phyloP scores from a whole-genome alignment of 2,329 filamentous ascomycete species.

The Plenodomus tracheiphilus region DNA sequence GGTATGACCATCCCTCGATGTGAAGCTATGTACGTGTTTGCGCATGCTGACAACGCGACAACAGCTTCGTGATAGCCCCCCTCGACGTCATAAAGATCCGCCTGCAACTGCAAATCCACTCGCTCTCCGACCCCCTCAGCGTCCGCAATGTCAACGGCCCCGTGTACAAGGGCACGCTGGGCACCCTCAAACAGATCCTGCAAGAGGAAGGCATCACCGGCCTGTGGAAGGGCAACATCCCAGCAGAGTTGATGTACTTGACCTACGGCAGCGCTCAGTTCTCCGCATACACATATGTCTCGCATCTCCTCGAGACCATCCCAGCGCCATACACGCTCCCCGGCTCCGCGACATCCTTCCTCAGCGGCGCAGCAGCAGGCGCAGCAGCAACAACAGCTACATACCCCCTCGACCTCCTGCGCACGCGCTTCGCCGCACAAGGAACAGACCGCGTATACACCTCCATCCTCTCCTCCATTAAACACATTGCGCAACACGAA shows the following conservation, averaged over 20 bases:
- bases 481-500: constrained; percentile 74
- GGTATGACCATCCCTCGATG: constrained; percentile 56
- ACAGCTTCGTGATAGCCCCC: constrained; percentile 86
- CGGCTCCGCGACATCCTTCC: constrained; percentile 73
- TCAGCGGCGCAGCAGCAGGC: constrained; percentile 81
- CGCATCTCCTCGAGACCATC: constrained; percentile 64
- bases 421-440: constrained; percentile 96
- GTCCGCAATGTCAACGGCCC: constrained; percentile 52
- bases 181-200: constrained; percentile 76
- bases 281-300: constrained; percentile 77
- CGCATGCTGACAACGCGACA: constrained; percentile 8
- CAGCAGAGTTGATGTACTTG: constrained; percentile 92
- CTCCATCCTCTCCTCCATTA: constrained; percentile 69
- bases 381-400: constrained; percentile 79
- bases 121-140: constrained; percentile 71
- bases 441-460: constrained; percentile 78
- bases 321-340: constrained; percentile 57
- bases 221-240: constrained; percentile 97
- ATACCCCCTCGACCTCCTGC: constrained; percentile 90
- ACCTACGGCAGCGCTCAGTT: constrained; percentile 91
- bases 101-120: constrained; percentile 89
- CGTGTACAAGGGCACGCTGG: constrained; percentile 73
- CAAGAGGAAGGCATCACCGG: constrained; percentile 78
- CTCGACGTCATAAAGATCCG: constrained; percentile 98
- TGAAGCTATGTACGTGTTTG: neutral